Percentiles rank a stretch among this genome's conserved stretches.
Evolutionary conservation across 2,329 filamentous ascomycete genomes (phyloP).

Genomic region (Thermothelomyces thermophilus): DNA sequence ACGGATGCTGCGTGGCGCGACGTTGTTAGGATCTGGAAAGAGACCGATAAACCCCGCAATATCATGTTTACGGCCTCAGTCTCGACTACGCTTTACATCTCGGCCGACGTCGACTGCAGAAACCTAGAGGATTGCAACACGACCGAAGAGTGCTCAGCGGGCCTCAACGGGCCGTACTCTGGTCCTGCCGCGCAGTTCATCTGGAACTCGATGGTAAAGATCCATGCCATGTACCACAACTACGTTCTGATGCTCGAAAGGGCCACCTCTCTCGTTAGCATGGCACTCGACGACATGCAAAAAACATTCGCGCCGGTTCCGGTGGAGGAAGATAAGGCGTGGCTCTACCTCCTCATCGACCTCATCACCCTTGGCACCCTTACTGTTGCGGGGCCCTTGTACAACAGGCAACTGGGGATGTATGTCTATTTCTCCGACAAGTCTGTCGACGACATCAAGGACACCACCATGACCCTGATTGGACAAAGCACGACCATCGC

Average conservation of each 20-base stretch:
- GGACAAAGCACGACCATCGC: conserved; percentile 25
- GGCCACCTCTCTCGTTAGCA: background rate
- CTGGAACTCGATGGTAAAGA: conserved; percentile 25
- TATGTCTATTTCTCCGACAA: conserved; percentile 19
- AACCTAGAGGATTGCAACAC: background rate
- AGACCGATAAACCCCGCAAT: conserved; percentile 4
- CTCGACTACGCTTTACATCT: background rate
- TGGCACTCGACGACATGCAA: background rate
- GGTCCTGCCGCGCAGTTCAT: conserved; percentile 22
- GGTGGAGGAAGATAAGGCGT: conserved; percentile 21
- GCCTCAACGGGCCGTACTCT: conserved; percentile 13
- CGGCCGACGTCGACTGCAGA: background rate
- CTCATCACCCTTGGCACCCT: conserved; percentile 27
- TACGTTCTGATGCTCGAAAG: background rate
- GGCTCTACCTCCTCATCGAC: conserved; percentile 28
- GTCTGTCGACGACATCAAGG: conserved; percentile 23
- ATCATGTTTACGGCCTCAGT: conserved; percentile 13
- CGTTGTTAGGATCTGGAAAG: conserved; percentile 22
- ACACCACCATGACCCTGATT: conserved; percentile 26
- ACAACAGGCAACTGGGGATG: conserved; percentile 25
- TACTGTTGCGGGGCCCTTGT: conserved; percentile 24
- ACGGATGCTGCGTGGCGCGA: conserved; percentile 26
- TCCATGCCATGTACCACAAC: conserved; percentile 21
- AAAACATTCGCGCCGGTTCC: conserved; percentile 28
- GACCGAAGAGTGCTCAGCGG: background rate